These are phyloP conservation scores for Beauveria sp. DNA, from an alignment of 2,329 filamentous ascomycete genomes.

Conservation along the genomic window DNA sequence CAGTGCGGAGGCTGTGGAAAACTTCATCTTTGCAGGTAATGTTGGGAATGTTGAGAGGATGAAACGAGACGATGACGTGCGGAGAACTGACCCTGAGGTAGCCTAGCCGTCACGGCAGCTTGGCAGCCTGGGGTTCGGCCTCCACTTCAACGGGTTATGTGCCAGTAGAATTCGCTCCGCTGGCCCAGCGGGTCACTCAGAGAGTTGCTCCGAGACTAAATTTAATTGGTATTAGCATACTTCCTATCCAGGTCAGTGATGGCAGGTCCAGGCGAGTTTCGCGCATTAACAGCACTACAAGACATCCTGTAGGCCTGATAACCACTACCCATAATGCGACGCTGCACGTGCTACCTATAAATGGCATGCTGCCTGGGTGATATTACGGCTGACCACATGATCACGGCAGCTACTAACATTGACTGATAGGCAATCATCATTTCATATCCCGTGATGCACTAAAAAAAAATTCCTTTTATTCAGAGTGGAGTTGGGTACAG, in stretches of 20 bases:
- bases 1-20: constrained; percentile 43
- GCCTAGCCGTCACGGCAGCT: too few species aligned
- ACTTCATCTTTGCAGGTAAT: constrained; percentile 36
- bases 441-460: background rate
- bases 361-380: too few species aligned
- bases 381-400: too few species aligned
- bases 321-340: too few species aligned
- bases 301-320: background rate
- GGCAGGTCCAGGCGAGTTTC: background rate
- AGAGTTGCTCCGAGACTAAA: too few species aligned
- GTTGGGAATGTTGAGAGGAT: background rate
- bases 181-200: too few species aligned
- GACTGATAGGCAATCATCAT: too few species aligned
- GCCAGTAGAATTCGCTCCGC: too few species aligned
- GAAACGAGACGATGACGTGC: background rate
- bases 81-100: background rate
- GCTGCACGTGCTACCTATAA: too few species aligned
- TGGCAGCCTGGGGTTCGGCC: background rate
- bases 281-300: background rate
- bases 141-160: too few species aligned
- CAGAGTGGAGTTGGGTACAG: background rate
- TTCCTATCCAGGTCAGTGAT: background rate
- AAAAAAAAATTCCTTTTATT: background rate
- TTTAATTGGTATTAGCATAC: too few species aligned
- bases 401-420: too few species aligned